Base-by-base conservation (phyloP, 2,329 filamentous ascomycete species). In the Periglandula ipomoeae region DNA sequence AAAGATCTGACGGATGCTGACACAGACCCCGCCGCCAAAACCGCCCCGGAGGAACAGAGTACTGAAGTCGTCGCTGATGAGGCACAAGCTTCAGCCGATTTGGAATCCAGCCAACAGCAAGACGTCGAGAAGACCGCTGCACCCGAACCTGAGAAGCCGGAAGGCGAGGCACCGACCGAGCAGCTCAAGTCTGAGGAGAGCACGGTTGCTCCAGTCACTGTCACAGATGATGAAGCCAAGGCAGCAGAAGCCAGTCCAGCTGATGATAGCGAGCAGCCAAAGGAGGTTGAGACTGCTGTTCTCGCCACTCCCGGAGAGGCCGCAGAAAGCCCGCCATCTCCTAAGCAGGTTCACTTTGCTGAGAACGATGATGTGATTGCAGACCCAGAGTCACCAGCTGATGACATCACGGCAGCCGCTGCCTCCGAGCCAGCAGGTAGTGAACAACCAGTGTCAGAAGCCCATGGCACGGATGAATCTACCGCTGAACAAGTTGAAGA, bases 311-410 rank as follows among this genome's bases (percentile, higher is more conserved):
- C 8, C 10, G 23, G 3, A 19, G 41, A 22, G 17, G 9, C 9
- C 13, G 26, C 19, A 24, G 35, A 40, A 1, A 35, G n/a, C 17
- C 38, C n/a, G 23, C 5, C 38, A n/a, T 27, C 39, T 8, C 39
- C 49, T 11, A 51, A 53, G 42, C 46, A 53, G 19, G 49, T 51
- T 41, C 49, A 50, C 15, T 53, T 51, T 41, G 42, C 51, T n/a
- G 46, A 51, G 23, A 32, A 49, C 5, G 41, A 50, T 22, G 51
- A 53, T 8, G 44, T 40, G 5, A 47, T 52, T 15, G 35, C 26
- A 8, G 23, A 2, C 2, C 15, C 41, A 3, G 38, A 19, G 15
- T 22, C 19, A 9, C 27, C 37, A 17, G 8, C 44, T 11, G 23
- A 32, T 3, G 46, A 26, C 17, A 20, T 5, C 22, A 17, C 10